Conservation (phyloP, 306 rosid species). For the Vigna unguiculata region DNA sequence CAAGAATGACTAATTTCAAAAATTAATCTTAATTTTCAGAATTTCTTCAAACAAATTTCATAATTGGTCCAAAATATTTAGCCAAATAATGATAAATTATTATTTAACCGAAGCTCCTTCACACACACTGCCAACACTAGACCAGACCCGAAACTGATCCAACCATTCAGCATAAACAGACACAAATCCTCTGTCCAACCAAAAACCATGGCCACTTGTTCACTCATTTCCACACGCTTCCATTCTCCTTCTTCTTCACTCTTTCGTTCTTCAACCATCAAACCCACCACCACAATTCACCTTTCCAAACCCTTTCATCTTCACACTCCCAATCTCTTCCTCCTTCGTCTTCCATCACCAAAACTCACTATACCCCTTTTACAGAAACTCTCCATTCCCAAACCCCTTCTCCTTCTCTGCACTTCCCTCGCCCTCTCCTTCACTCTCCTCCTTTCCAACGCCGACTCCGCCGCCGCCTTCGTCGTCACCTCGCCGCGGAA, state of each 20-base stretch:
- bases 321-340: constrained; percentile 46
- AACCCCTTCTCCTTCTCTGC: constrained; percentile 63
- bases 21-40: too few relatives aligned
- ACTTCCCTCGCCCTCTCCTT: constrained; percentile 78
- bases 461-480: constrained; percentile 80
- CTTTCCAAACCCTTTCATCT: constrained; percentile 57
- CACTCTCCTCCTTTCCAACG: constrained; percentile 67
- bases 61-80: too few relatives aligned
- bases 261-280: constrained; percentile 54
- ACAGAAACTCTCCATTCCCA: constrained; percentile 37
- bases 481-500: constrained; percentile 76
- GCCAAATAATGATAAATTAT: too few relatives aligned
- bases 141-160: not conserved
- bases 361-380: constrained; percentile 5
- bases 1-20: too few relatives aligned
- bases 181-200: not conserved
- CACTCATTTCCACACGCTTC: constrained; percentile 69
- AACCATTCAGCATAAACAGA: constrained; percentile 16
- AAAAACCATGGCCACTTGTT: constrained; percentile 63
- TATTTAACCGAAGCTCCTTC: too few relatives aligned
- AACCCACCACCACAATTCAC: constrained; percentile 28
- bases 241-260: constrained; percentile 49
- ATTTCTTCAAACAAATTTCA: too few relatives aligned
- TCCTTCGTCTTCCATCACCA: constrained; percentile 38
- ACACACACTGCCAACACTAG: too few relatives aligned